Percentiles rank a stretch among this genome's conserved stretches.
These are phyloP conservation scores for Trapa bicornis DNA, from an alignment of 345 rosid genomes.

Conservation along the genomic window DNA sequence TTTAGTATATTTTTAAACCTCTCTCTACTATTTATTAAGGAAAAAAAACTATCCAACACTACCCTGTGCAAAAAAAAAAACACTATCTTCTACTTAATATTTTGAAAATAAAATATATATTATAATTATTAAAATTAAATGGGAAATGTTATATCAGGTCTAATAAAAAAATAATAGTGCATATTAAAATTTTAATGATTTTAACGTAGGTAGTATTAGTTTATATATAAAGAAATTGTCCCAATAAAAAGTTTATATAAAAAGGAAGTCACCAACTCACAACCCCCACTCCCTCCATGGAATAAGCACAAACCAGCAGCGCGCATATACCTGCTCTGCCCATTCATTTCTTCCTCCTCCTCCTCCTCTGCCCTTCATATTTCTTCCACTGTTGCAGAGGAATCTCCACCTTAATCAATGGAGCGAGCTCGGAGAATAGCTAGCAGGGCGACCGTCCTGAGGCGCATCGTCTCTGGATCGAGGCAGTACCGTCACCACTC, in stretches of 20 bases:
- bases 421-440: conserved; percentile 90
- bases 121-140: no score
- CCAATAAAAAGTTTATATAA: conserved; percentile 2
- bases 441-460: conserved; percentile 57
- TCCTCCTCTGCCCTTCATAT: conserved; percentile 3
- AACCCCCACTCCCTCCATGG: conserved; percentile 12
- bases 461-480: conserved; percentile 45
- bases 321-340: not conserved
- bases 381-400: not conserved
- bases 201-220: not conserved
- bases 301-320: conserved; percentile 12
- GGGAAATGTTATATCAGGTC: no score
- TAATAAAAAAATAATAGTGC: no score
- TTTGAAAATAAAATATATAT: no score
- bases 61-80: no score
- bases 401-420: conserved; percentile 24
- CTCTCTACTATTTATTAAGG: no score
- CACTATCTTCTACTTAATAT: no score
- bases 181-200: no score
- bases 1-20: not conserved
- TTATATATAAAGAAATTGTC: not conserved
- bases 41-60: not conserved
- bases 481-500: conserved; percentile 30
- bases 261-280: conserved; percentile 21
- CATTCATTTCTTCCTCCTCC: not conserved